Evolutionary conservation across 1,139 yeast species (phyloP).

Genomic region (Pichia sp.): DNA sequence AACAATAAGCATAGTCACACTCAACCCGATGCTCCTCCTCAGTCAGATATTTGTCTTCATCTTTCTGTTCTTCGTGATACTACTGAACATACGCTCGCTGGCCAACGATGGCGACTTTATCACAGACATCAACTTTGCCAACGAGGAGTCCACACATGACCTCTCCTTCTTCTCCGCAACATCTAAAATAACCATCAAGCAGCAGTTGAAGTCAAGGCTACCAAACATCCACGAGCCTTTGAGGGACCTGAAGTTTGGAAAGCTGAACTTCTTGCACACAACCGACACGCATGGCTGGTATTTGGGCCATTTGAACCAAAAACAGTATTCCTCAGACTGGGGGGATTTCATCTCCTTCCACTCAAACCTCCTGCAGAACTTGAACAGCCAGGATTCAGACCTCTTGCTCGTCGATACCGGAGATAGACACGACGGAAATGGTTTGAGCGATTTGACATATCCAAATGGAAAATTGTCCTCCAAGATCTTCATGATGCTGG

Average conservation of each 20-base stretch:
- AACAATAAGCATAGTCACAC: too few species aligned
- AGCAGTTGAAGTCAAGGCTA: constrained; percentile 24
- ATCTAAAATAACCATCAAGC: constrained; percentile 15
- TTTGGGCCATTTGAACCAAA: constrained; percentile 78
- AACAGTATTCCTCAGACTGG: constrained; percentile 80
- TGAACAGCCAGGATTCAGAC: constrained; percentile 46
- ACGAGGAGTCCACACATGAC: background rate
- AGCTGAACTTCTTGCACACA: constrained; percentile 80
- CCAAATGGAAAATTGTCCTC: constrained; percentile 67
- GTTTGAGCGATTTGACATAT: constrained; percentile 62
- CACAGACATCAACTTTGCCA: background rate
- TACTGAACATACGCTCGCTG: constrained; percentile 13
- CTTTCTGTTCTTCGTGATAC: constrained; percentile 11
- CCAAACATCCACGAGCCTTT: constrained; percentile 30
- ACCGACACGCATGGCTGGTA: constrained; percentile 98
- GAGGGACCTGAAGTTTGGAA: constrained; percentile 58
- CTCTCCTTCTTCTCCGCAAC: constrained; percentile 5
- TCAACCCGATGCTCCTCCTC: constrained; percentile 7
- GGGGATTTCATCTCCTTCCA: constrained; percentile 83
- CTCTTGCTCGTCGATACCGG: constrained; percentile 80
- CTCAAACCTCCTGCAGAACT: constrained; percentile 46
- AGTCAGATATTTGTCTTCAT: constrained; percentile 10
- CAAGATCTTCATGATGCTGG: constrained; percentile 57
- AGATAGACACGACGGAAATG: constrained; percentile 94
- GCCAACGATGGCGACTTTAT: constrained; percentile 1